phyloP scores from a whole-genome alignment of 768 basidiomycete genomes.

The Lanmaoa rubissima region DNA sequence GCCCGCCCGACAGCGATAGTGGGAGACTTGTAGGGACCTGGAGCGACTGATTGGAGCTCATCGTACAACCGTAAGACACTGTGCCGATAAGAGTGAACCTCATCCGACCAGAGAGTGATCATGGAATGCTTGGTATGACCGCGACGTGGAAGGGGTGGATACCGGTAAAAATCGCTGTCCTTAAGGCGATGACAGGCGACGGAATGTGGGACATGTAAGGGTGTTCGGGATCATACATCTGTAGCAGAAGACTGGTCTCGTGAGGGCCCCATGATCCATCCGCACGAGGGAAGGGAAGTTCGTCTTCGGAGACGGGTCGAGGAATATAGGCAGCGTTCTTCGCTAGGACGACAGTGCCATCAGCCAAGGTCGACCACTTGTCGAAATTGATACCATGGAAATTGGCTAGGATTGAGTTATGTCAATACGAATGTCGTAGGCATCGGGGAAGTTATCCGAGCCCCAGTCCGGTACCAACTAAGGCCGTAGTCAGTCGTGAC shows the following conservation, averaged over 20 bases:
- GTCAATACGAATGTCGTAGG: no score
- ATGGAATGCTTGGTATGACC: neutral
- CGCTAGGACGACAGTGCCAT: neutral
- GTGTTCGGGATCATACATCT: neutral
- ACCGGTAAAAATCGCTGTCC: slow-evolving; percentile 1
- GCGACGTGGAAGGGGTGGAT: neutral
- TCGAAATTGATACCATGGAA: no score
- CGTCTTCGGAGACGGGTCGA: neutral
- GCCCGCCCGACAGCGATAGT: no score
- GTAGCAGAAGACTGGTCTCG: neutral
- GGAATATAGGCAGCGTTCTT: neutral
- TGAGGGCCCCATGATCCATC: slow-evolving; percentile 4
- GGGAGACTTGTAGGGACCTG: no score
- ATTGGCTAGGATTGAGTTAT: no score
- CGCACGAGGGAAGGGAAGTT: neutral
- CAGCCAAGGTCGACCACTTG: neutral
- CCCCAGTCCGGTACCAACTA: no score
- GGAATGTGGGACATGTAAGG: neutral
- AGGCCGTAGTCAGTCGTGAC: no score
- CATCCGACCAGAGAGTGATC: neutral
- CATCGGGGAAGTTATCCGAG: no score
- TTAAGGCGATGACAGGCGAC: neutral
- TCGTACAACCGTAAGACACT: no score
- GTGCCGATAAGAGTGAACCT: no score
- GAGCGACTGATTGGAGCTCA: no score